These are phyloP conservation scores for Trichosporon sp. DNA, from an alignment of 1,284 basidiomycete species.

Conservation along the genomic window DNA sequence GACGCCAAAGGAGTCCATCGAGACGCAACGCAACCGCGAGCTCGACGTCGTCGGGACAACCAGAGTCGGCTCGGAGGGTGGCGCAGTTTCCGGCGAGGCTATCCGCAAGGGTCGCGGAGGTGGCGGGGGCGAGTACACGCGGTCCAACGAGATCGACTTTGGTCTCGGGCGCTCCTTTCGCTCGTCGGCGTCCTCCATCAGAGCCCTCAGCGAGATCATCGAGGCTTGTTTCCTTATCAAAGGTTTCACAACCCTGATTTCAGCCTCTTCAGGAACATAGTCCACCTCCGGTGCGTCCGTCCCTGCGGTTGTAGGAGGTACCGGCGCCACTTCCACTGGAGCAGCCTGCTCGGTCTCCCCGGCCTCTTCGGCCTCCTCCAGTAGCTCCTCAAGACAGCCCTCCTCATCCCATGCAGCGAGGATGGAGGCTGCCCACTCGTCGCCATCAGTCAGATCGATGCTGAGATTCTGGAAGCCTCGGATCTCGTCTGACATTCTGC, in stretches of 20 bases:
- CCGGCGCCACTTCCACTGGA: background rate
- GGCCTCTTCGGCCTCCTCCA: background rate
- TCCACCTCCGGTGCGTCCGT: background rate
- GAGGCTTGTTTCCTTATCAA: background rate
- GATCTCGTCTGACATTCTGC: conserved; percentile 34
- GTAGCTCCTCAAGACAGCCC: background rate
- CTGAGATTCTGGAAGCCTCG: conserved; percentile 29
- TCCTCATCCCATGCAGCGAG: conserved; percentile 21
- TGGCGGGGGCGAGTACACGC: conserved; percentile 14
- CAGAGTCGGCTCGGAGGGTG: background rate
- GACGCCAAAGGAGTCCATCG: conserved; percentile 16
- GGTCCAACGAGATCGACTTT: background rate
- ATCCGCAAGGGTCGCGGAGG: conserved; percentile 8
- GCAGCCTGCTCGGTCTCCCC: no score
- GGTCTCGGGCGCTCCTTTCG: background rate
- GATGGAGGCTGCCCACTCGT: conserved; percentile 33
- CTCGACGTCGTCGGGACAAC: background rate
- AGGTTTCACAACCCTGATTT: background rate
- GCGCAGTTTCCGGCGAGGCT: background rate
- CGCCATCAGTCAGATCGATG: conserved; percentile 20
- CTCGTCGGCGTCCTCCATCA: background rate
- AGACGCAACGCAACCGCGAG: conserved; percentile 3
- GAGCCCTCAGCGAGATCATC: background rate
- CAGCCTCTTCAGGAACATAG: background rate
- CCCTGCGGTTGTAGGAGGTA: background rate